These are phyloP conservation scores for Oldenlandia corymbosa DNA, from an alignment of 257 asterid species.

Conservation along the genomic window DNA sequence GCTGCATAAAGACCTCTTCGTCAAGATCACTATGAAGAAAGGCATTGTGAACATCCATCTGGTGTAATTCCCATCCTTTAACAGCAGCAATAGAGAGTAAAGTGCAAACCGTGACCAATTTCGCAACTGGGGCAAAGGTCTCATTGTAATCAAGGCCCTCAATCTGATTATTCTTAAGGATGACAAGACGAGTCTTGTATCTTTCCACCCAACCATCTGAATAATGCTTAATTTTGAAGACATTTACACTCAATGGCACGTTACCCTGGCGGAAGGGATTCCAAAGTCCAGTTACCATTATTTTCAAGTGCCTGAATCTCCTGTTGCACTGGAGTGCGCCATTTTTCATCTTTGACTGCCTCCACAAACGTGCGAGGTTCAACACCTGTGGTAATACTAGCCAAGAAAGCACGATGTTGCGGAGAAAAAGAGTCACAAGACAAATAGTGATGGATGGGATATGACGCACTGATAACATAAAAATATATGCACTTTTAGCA, in stretches of 20 bases:
- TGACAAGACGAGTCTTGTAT: neutral
- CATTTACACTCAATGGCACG: neutral
- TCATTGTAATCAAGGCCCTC: constrained; percentile 1
- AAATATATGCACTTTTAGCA: too few species aligned
- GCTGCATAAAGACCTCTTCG: neutral
- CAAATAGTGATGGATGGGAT: neutral
- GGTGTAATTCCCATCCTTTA: neutral
- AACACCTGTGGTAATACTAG: neutral
- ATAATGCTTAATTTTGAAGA: neutral
- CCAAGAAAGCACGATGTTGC: neutral
- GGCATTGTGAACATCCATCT: neutral
- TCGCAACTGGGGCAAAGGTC: neutral
- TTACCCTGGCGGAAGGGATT: neutral
- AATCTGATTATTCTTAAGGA: neutral
- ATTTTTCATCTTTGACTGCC: neutral
- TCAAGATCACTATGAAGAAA: neutral
- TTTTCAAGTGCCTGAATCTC: neutral
- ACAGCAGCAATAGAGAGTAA: neutral
- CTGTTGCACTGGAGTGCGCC: neutral
- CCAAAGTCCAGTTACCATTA: neutral
- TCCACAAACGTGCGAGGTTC: neutral
- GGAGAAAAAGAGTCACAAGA: neutral
- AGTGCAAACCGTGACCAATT: neutral
- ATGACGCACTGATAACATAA: too few species aligned
- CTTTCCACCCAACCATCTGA: neutral